Percentiles rank a stretch among this genome's conserved stretches.
Evolutionary conservation across 495 filamentous ascomycete species (phyloP).

Genomic region (Daldinia grandis): DNA sequence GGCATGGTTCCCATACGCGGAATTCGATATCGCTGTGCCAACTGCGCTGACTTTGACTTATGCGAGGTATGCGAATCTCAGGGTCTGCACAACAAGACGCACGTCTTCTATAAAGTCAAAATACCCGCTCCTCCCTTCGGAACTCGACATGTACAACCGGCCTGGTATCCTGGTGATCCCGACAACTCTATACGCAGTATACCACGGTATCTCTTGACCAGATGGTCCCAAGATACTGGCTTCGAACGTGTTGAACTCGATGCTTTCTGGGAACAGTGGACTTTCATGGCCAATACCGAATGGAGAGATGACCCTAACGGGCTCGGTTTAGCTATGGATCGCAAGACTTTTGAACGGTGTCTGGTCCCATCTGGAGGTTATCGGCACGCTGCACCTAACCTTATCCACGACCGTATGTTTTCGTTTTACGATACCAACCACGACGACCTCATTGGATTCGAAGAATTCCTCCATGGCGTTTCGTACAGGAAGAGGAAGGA

Average conservation of each 20-base stretch:
- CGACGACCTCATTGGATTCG: conserved; percentile 90
- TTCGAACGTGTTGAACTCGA: conserved; percentile 87
- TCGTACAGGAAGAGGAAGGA: conserved; percentile 82
- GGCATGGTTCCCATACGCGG: conserved; percentile 86
- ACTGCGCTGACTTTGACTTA: conserved; percentile 91
- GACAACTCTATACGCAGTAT: conserved; percentile 67
- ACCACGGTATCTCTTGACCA: conserved; percentile 66
- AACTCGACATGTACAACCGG: conserved; percentile 70
- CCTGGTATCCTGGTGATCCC: conserved; percentile 93
- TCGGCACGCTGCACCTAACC: conserved; percentile 78
- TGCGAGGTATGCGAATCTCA: conserved; percentile 89
- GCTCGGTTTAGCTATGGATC: conserved; percentile 83
- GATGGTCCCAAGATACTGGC: conserved; percentile 73
- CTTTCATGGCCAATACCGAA: conserved; percentile 84
- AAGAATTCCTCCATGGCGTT: conserved; percentile 88
- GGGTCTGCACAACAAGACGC: conserved; percentile 86
- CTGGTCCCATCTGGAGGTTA: conserved; percentile 83
- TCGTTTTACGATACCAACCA: conserved; percentile 92
- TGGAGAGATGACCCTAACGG: conserved; percentile 84
- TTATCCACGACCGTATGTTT: conserved; percentile 96
- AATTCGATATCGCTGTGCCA: conserved; percentile 88
- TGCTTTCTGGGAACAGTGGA: conserved; percentile 96
- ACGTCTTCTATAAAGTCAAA: conserved; percentile 90
- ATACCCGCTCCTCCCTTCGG: conserved; percentile 58
- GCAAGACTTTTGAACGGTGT: conserved; percentile 88